phyloP scores from a whole-genome alignment of 2,329 filamentous ascomycete species.

The Lasiodiplodia sp. region DNA sequence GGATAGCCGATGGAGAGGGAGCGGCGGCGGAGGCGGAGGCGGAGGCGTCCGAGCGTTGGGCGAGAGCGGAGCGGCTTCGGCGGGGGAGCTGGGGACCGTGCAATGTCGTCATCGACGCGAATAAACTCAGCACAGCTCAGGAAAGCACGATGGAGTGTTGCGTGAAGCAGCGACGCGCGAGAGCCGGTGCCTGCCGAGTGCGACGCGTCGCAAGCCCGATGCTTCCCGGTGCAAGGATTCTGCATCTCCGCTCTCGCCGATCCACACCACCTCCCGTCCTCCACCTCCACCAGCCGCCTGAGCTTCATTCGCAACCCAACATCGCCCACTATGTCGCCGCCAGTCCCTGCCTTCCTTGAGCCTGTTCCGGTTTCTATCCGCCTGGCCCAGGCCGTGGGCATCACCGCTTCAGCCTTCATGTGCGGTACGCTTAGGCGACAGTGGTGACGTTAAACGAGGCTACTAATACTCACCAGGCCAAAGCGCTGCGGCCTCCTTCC shows the following conservation, averaged over 20 bases:
- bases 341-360: conserved; percentile 32
- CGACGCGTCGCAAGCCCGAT: not conserved
- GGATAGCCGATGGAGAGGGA: not conserved
- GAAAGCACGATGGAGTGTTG: not conserved
- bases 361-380: conserved; percentile 47
- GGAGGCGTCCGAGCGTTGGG: not conserved
- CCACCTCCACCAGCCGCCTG: not conserved
- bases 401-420: conserved; percentile 59
- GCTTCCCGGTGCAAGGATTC: conserved; percentile 11
- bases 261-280: not conserved
- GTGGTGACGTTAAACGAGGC: not conserved
- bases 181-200: conserved; percentile 11
- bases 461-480: conserved; percentile 38
- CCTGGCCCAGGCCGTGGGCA: conserved; percentile 58
- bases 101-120: conserved; percentile 6
- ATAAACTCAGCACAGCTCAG: not conserved
- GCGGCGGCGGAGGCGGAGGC: conserved; percentile 1
- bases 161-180: not conserved
- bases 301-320: no score
- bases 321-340: conserved; percentile 13
- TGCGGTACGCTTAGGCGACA: conserved; percentile 42
- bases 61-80: conserved; percentile 6
- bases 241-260: not conserved
- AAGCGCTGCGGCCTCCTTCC: conserved; percentile 49
- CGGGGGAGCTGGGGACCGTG: not conserved